A percentile compares a stretch with the other conserved stretches of the same genome.
Evolutionary conservation across 306 rosid species (phyloP).

Genomic region (Lathyrus sativus): DNA sequence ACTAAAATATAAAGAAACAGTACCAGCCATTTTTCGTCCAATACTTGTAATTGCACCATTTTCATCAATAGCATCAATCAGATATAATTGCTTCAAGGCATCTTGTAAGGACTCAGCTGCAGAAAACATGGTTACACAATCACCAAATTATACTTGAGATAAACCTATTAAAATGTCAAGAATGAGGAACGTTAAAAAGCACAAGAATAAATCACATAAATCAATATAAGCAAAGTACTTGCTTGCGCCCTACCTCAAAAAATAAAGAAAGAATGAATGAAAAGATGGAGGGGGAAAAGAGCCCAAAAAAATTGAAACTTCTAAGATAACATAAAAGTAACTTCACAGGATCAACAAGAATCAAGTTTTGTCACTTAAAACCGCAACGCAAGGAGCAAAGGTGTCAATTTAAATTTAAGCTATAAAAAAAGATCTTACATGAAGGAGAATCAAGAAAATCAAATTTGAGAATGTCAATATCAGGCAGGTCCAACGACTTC

Average conservation of each 20-base stretch:
- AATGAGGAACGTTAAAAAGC: constrained; percentile 16
- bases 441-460: constrained; percentile 93
- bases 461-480: constrained; percentile 89
- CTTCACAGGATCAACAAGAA: constrained; percentile 19
- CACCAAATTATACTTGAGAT: constrained; percentile 23
- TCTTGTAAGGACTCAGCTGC: constrained; percentile 90
- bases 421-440: constrained; percentile 47
- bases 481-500: constrained; percentile 93
- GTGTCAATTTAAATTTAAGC: neutral
- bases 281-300: neutral
- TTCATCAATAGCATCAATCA: constrained; percentile 91
- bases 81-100: constrained; percentile 91
- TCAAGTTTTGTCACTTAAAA: constrained; percentile 27
- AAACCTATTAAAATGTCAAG: constrained; percentile 25
- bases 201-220: constrained; percentile 23
- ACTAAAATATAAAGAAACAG: constrained; percentile 31
- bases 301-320: constrained; percentile 21
- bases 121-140: constrained; percentile 47
- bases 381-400: constrained; percentile 20
- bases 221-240: neutral
- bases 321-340: neutral
- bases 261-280: neutral
- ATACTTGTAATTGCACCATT: constrained; percentile 73
- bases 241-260: neutral
- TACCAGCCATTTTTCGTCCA: constrained; percentile 97